Evolutionary conservation across 805 yeast genomes (phyloP).

Genomic region (Citeromyces matritensis): DNA sequence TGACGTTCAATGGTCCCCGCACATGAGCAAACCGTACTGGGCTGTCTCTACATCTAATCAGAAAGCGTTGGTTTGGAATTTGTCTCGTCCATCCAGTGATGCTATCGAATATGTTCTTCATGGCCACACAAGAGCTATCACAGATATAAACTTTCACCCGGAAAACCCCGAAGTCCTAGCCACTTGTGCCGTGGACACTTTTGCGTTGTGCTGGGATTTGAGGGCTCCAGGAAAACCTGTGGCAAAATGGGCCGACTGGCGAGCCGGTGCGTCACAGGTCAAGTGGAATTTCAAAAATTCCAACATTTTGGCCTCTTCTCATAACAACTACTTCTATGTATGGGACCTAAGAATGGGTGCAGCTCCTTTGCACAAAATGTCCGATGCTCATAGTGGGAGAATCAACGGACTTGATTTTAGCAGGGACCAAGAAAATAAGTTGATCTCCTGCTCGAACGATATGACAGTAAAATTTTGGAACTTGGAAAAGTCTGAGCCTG

Average conservation of each 20-base stretch:
- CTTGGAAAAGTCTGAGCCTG: constrained; percentile 31
- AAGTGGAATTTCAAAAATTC: constrained; percentile 80
- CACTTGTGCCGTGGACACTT: constrained; percentile 87
- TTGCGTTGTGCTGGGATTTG: constrained; percentile 82
- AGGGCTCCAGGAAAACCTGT: constrained; percentile 65
- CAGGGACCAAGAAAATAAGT: constrained; percentile 35
- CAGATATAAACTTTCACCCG: constrained; percentile 91
- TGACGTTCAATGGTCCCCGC: constrained; percentile 98
- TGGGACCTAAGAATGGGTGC: constrained; percentile 90
- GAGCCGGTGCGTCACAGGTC: constrained; percentile 89
- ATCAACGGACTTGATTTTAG: constrained; percentile 85
- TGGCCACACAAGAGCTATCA: constrained; percentile 83
- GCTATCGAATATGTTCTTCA: constrained; percentile 85
- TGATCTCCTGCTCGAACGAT: constrained; percentile 82
- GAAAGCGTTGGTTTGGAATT: constrained; percentile 90
- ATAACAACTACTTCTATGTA: constrained; percentile 61
- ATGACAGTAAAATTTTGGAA: constrained; percentile 78
- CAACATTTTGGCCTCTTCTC: constrained; percentile 71
- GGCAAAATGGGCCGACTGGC: constrained; percentile 80
- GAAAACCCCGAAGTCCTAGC: constrained; percentile 76
- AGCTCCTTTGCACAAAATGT: constrained; percentile 48
- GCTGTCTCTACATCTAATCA: constrained; percentile 90
- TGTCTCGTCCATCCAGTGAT: constrained; percentile 40
- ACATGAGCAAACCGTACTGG: constrained; percentile 73
- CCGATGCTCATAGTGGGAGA: constrained; percentile 72